These are phyloP conservation scores for Tympanopsis confertula DNA, from an alignment of 2,329 filamentous ascomycete genomes.

Conservation along the genomic window DNA sequence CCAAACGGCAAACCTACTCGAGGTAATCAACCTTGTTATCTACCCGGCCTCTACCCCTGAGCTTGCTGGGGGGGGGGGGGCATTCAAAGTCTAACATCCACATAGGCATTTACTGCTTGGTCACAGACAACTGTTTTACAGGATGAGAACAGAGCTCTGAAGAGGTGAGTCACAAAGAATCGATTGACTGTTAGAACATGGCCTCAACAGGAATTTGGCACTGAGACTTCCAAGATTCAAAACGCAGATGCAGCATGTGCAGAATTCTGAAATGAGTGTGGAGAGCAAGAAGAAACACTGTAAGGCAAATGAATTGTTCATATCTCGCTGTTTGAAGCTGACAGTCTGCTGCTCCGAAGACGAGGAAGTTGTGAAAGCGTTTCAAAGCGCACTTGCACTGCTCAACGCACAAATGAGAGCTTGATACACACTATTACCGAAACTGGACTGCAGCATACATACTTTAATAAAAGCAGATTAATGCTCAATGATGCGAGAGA, in stretches of 20 bases:
- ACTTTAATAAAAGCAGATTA: too few species aligned
- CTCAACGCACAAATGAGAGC: too few species aligned
- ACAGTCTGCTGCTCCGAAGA: neutral
- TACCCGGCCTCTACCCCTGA: neutral
- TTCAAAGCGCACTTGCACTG: neutral
- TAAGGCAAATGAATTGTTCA: slow-evolving; percentile 21
- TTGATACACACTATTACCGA: too few species aligned
- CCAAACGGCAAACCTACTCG: slow-evolving; percentile 29
- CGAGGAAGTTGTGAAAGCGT: neutral
- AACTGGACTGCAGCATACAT: too few species aligned
- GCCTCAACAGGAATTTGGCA: too few species aligned
- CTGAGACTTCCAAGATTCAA: slow-evolving; percentile 34
- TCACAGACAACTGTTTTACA: slow-evolving; percentile 33
- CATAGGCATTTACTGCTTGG: slow-evolving; percentile 43
- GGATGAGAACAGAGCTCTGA: slow-evolving; percentile 40
- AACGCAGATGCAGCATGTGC: slow-evolving; percentile 42
- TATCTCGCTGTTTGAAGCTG: too few species aligned
- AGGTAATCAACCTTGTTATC: too few species aligned
- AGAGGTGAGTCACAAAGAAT: slow-evolving; percentile 33
- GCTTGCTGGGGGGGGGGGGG: too few species aligned
- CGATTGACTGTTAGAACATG: too few species aligned
- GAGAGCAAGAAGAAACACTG: slow-evolving; percentile 44
- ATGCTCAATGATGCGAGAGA: too few species aligned
- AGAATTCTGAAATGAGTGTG: slow-evolving; percentile 36
- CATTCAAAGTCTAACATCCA: too few species aligned